These are phyloP conservation scores for Tripterygium wilfordii DNA, from an alignment of 177 flowering plant species.

Conservation along the genomic window DNA sequence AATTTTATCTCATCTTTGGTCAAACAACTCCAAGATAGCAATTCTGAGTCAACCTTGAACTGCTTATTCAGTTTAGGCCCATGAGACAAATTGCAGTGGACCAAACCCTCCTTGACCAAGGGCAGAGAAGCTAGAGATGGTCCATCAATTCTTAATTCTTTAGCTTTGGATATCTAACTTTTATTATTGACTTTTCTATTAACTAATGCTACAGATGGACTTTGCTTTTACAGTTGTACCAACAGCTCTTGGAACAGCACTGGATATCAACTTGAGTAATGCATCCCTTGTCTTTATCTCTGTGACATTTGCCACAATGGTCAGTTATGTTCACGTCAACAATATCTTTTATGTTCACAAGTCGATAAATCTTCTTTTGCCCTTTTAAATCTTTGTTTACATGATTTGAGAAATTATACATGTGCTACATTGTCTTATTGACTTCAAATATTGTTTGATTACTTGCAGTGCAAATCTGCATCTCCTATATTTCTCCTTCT, in stretches of 20 bases:
- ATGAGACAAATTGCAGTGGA: too few relatives aligned
- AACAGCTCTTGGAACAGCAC: constrained; percentile 91
- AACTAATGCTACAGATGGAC: constrained; percentile 80
- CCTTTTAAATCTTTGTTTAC: too few relatives aligned
- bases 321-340: constrained; percentile 38
- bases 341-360: too few relatives aligned
- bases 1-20: too few relatives aligned
- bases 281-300: constrained; percentile 96
- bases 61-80: too few relatives aligned
- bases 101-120: too few relatives aligned
- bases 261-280: constrained; percentile 95
- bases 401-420: too few relatives aligned
- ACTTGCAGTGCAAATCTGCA: constrained; percentile 96
- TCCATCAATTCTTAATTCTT: not conserved
- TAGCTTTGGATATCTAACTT: constrained; percentile 5
- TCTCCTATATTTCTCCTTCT: constrained; percentile 93
- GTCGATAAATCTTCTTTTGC: too few relatives aligned
- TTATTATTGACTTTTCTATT: constrained; percentile 44
- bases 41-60: too few relatives aligned
- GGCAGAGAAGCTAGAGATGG: too few relatives aligned
- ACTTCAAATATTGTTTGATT: constrained; percentile 1
- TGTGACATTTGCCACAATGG: constrained; percentile 99
- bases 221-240: constrained; percentile 99
- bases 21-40: too few relatives aligned
- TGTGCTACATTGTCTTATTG: not conserved